These are phyloP conservation scores for Omphalotus olearius DNA, from an alignment of 1,284 basidiomycete species.

Conservation along the genomic window DNA sequence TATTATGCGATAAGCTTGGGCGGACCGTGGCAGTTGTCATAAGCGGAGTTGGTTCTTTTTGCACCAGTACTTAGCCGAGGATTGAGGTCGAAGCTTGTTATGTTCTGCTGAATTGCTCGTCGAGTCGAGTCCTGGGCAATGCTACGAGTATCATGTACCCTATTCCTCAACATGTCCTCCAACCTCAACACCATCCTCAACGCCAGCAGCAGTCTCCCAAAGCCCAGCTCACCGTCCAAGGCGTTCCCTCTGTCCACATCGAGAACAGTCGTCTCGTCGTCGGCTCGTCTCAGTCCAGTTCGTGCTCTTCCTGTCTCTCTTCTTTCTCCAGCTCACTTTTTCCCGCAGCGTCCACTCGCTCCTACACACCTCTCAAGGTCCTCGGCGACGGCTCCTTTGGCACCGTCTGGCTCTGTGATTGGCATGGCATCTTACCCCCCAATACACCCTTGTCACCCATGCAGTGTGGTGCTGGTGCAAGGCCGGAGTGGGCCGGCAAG, in stretches of 20 bases:
- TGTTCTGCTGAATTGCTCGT: slow-evolving; percentile 23
- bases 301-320: slow-evolving; percentile 23
- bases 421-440: slow-evolving; percentile 92
- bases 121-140: slow-evolving; percentile 9
- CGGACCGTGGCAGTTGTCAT: not conserved
- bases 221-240: slow-evolving; percentile 60
- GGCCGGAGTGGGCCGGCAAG: slow-evolving; percentile 94
- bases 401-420: slow-evolving; percentile 98
- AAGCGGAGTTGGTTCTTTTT: not conserved
- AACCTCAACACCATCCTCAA: slow-evolving; percentile 38
- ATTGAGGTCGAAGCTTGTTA: slow-evolving; percentile 10
- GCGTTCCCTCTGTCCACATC: slow-evolving; percentile 69
- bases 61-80: slow-evolving; percentile 7
- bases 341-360: slow-evolving; percentile 30
- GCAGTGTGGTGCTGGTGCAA: slow-evolving; percentile 84
- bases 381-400: slow-evolving; percentile 97
- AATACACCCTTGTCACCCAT: slow-evolving; percentile 85
- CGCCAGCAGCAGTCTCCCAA: slow-evolving; percentile 64
- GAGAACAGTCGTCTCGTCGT: slow-evolving; percentile 62
- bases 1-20: not conserved
- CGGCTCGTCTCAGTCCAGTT: slow-evolving; percentile 67
- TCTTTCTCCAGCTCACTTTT: slow-evolving; percentile 8
- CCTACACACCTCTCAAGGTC: slow-evolving; percentile 27
- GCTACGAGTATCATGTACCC: slow-evolving; percentile 10
- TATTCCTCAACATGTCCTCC: slow-evolving; percentile 5